Evolutionary conservation across 2,329 filamentous ascomycete genomes (phyloP), one percentile per base, ranked within the genome.

Genomic region (Aulographum hederae): DNA sequence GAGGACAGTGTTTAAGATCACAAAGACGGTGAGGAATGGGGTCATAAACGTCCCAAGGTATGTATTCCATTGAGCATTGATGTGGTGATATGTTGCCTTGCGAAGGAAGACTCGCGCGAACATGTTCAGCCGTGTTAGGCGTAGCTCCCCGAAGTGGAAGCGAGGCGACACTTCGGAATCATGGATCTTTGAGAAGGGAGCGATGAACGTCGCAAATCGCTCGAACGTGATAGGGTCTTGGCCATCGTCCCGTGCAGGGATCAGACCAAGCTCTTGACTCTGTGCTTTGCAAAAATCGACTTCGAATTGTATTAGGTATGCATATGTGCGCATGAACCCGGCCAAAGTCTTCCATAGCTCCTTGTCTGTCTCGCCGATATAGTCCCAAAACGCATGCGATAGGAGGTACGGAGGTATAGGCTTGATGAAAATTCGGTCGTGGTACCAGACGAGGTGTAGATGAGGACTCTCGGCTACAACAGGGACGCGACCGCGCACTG

Each of bases 401-500:
- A 25, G 11, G 10, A 33, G 31, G 26, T 31, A 33, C 8, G 25
- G 25, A 8, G 31, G 31, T 8, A 33, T 32, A 13, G 31, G 26
- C 19, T 33, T 33, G 26, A 33, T 8, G 25, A 32, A 33, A 6
- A 33, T 19, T 8, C 26, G 21, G 25, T 33, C 26, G 35, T 52
- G 42, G 34, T 49, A 45, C 56, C 55, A 60, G 8, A 60, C 46
- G 4, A 61, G 45, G 33, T 61, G 58, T 13, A 61, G 44, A 6
- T 51, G 47, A 2, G 54, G 48, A 20, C 52, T 41, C 37, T 61
- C 56, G 3, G 50, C 51, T 6, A 60, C 40, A 10, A 56, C 33
- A 32, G 62, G 50, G 6, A 47, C 36, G 6, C 58, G 54, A 0
- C 46, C 46, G 15, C 51, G 50, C 3, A 55, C 46, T 4, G 37